These are phyloP conservation scores for Dalbergia oliveri DNA, from an alignment of 306 rosid species.

Conservation along the genomic window DNA sequence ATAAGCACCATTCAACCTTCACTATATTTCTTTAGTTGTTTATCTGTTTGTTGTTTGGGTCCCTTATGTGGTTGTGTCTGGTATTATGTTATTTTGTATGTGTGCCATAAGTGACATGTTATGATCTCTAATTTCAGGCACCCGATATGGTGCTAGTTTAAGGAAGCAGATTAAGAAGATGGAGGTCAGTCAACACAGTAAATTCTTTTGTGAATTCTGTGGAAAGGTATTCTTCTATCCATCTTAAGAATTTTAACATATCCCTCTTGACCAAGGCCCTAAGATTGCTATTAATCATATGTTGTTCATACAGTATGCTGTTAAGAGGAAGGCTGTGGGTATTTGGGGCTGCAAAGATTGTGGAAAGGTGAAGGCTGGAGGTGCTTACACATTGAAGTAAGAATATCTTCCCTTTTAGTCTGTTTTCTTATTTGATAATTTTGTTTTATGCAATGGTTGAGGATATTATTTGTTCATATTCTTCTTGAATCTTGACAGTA, in stretches of 20 bases:
- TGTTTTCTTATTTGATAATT: background rate
- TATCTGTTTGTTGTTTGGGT: background rate
- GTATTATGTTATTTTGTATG: background rate
- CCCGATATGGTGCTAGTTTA: conserved; percentile 91
- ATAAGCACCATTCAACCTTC: background rate
- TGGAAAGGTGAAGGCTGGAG: conserved; percentile 88
- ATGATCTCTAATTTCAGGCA: conserved; percentile 55
- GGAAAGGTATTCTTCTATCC: conserved; percentile 67
- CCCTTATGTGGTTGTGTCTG: background rate
- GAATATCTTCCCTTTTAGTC: background rate
- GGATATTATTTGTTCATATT: conserved; percentile 26
- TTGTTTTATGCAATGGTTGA: background rate
- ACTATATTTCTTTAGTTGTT: background rate
- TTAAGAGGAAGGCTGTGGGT: conserved; percentile 84
- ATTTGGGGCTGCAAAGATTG: conserved; percentile 94
- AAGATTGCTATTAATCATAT: background rate
- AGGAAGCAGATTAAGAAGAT: conserved; percentile 92
- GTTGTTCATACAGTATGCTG: conserved; percentile 62
- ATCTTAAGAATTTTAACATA: too few species aligned
- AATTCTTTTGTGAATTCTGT: conserved; percentile 80
- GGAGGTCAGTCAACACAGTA: conserved; percentile 90
- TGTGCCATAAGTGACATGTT: background rate
- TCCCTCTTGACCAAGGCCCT: background rate
- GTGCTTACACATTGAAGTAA: conserved; percentile 87
- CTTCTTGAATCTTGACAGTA: conserved; percentile 49